A percentile compares a stretch with the other conserved stretches of the same genome.
Evolutionary conservation across 2,329 filamentous ascomycete species (phyloP).

Genomic region (Colletotrichum brevisporum): DNA sequence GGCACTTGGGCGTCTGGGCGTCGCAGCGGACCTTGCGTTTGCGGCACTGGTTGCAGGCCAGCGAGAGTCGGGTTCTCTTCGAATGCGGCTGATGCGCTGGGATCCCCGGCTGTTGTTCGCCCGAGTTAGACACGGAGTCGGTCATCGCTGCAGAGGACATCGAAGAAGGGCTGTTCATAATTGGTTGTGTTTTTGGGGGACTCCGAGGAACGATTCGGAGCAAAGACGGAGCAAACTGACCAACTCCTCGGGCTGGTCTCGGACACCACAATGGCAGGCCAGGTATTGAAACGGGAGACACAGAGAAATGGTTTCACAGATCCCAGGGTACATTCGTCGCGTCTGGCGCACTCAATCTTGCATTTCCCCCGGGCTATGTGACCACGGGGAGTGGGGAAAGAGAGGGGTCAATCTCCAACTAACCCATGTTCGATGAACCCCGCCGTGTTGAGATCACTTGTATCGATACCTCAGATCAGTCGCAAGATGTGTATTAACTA

Average conservation of each 20-base stretch:
- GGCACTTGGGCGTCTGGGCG: slow-evolving; percentile 46
- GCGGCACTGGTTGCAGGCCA: slow-evolving; percentile 46
- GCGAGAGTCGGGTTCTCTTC: slow-evolving; percentile 43
- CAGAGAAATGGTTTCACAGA: background rate
- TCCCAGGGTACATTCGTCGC: background rate
- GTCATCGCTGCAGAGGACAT: slow-evolving; percentile 6
- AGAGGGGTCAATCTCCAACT: background rate
- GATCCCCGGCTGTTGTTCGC: slow-evolving; percentile 15
- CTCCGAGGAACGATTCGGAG: slow-evolving; percentile 20
- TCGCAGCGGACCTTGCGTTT: slow-evolving; percentile 49
- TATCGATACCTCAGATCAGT: too few relatives aligned
- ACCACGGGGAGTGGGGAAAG: slow-evolving; percentile 13
- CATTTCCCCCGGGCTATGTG: slow-evolving; percentile 18
- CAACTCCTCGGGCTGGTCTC: slow-evolving; percentile 22
- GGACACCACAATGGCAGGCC: slow-evolving; percentile 9
- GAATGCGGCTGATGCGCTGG: slow-evolving; percentile 13
- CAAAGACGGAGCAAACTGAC: background rate
- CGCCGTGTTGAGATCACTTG: background rate
- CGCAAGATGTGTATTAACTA: too few relatives aligned
- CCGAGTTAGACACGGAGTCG: slow-evolving; percentile 20
- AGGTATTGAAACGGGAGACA: slow-evolving; percentile 23
- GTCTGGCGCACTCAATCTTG: slow-evolving; percentile 8
- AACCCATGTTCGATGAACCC: slow-evolving; percentile 15
- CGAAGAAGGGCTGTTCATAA: slow-evolving; percentile 5
- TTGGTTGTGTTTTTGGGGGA: background rate